Conservation (phyloP, 768 basidiomycete species). For the Russula dissimulans region DNA sequence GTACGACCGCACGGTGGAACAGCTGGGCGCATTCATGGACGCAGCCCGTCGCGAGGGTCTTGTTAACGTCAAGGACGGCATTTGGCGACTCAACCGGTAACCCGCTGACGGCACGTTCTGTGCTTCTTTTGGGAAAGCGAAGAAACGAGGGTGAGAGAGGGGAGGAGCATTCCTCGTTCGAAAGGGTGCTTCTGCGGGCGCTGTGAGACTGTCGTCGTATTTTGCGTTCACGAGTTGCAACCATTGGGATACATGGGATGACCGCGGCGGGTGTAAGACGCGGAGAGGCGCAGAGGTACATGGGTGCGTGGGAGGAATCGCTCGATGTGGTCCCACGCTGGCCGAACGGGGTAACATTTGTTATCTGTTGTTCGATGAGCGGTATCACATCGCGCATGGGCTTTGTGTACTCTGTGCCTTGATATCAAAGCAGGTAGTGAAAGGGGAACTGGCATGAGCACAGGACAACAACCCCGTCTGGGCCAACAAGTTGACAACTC, state of each 20-base stretch:
- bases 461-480: not conserved
- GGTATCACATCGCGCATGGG: not conserved
- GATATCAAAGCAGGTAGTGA: no score
- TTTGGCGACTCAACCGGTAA: conserved; percentile 47
- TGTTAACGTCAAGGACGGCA: conserved; percentile 57
- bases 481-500: not conserved
- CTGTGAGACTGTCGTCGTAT: not conserved
- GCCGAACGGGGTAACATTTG: not conserved
- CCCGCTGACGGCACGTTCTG: not conserved
- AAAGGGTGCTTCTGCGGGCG: not conserved
- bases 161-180: not conserved
- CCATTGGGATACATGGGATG: no score
- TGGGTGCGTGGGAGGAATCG: not conserved
- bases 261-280: no score
- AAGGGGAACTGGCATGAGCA: not conserved
- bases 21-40: conserved; percentile 73
- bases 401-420: not conserved
- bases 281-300: no score
- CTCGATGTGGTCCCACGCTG: not conserved
- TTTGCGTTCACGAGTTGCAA: not conserved
- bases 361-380: not conserved
- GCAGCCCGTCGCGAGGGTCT: conserved; percentile 70
- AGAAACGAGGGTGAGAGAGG: not conserved
- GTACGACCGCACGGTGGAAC: conserved; percentile 72
- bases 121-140: not conserved